phyloP scores from a whole-genome alignment of 352 stramenopile species.

The Phytophthora podocarpi region DNA sequence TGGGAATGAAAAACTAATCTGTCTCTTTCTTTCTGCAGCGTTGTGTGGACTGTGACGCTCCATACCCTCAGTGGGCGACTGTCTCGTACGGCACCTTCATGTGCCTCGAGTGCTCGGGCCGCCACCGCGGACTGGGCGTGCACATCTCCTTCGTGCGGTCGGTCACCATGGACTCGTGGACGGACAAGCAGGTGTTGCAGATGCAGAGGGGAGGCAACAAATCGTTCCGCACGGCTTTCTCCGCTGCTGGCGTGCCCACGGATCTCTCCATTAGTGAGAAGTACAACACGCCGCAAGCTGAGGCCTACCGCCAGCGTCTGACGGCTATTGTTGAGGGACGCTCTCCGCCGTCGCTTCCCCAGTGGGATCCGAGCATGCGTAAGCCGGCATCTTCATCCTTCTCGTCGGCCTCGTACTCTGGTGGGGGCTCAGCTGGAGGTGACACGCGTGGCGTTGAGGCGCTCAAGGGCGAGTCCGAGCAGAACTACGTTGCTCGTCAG shows the following conservation, averaged over 20 bases:
- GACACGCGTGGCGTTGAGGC: constrained; percentile 79
- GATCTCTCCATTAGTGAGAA: constrained; percentile 82
- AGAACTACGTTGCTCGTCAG: constrained; percentile 79
- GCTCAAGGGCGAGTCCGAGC: constrained; percentile 80
- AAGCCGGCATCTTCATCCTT: constrained; percentile 49
- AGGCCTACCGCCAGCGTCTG: constrained; percentile 69
- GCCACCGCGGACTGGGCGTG: constrained; percentile 91
- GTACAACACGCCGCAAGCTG: constrained; percentile 85
- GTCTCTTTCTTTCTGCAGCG: constrained; percentile 38
- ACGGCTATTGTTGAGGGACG: constrained; percentile 70
- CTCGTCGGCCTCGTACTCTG: constrained; percentile 32
- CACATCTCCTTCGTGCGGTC: constrained; percentile 94
- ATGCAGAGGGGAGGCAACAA: constrained; percentile 88
- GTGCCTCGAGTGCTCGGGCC: constrained; percentile 94
- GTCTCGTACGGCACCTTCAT: constrained; percentile 96
- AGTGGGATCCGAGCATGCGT: constrained; percentile 62
- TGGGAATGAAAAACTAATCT: neutral
- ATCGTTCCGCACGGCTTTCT: constrained; percentile 67
- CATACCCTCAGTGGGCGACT: constrained; percentile 94
- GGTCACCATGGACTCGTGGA: constrained; percentile 90
- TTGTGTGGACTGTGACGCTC: constrained; percentile 94
- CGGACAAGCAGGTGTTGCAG: constrained; percentile 85
- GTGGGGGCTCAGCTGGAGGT: constrained; percentile 30
- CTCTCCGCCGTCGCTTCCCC: constrained; percentile 51
- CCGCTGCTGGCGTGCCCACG: constrained; percentile 64